These are phyloP conservation scores for Apiospora marii DNA, from an alignment of 2,329 filamentous ascomycete species.

Conservation along the genomic window DNA sequence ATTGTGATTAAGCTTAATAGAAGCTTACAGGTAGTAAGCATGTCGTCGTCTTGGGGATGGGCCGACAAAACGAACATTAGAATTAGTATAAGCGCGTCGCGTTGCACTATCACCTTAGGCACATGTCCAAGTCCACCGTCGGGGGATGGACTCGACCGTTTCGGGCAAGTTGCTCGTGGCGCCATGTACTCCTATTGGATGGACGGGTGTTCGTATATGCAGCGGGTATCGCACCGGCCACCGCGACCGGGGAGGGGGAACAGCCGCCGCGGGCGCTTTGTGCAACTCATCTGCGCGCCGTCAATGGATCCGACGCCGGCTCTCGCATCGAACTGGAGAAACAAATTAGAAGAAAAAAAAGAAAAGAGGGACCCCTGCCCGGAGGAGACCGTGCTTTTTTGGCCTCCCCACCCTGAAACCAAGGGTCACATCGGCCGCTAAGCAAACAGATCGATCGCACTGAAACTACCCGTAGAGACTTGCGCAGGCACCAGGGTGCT, in stretches of 20 bases:
- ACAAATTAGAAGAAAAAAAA: not conserved
- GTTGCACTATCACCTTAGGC: not conserved
- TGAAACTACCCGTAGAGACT: not conserved
- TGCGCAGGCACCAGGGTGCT: not conserved
- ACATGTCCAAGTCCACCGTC: not conserved
- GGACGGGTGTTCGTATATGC: not conserved
- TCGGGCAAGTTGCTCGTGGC: not conserved
- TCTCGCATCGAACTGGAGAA: not conserved
- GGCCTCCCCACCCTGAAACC: not conserved
- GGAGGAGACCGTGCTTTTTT: not conserved
- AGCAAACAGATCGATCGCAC: conserved; percentile 4
- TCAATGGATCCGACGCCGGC: not conserved
- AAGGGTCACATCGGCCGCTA: not conserved
- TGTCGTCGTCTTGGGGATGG: not conserved
- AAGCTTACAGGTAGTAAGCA: not conserved
- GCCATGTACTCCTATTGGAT: conserved; percentile 1
- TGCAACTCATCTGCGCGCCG: not conserved
- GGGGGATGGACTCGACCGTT: not conserved
- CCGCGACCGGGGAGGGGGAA: not conserved
- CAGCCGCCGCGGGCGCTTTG: not conserved
- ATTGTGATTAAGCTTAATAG: conserved; percentile 1
- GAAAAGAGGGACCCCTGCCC: not conserved
- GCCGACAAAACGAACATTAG: not conserved
- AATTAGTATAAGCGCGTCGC: not conserved
- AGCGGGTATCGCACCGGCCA: not conserved